phyloP scores from a whole-genome alignment of 495 filamentous ascomycete genomes.

The Evernia prunastri region DNA sequence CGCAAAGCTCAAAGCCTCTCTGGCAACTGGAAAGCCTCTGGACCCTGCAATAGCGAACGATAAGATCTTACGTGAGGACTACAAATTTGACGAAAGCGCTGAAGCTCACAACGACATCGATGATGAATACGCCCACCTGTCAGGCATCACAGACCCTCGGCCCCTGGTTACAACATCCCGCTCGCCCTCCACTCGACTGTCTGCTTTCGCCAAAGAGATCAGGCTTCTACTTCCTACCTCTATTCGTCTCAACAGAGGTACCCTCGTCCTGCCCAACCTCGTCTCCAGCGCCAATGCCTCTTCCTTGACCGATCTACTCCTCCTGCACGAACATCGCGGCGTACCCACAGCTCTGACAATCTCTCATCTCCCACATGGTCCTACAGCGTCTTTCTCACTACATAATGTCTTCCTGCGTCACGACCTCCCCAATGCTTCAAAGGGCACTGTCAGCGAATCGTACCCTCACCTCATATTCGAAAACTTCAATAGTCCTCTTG shows the following conservation, averaged over 20 bases:
- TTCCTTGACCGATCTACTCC: slow-evolving; percentile 74
- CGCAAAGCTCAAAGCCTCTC: slow-evolving; percentile 73
- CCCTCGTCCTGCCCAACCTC: slow-evolving; percentile 76
- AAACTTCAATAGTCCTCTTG: slow-evolving; percentile 79
- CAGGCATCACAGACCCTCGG: slow-evolving; percentile 77
- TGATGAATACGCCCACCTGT: slow-evolving; percentile 86
- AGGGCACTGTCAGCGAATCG: slow-evolving; percentile 86
- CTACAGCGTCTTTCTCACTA: slow-evolving; percentile 82
- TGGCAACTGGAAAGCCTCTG: slow-evolving; percentile 80
- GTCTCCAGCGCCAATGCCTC: slow-evolving; percentile 72
- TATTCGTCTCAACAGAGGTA: slow-evolving; percentile 88
- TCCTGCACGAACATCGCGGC: slow-evolving; percentile 91
- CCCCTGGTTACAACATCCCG: slow-evolving; percentile 89
- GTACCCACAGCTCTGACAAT: slow-evolving; percentile 86
- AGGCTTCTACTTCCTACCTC: slow-evolving; percentile 82
- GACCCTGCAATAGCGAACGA: slow-evolving; percentile 86
- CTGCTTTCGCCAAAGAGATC: slow-evolving; percentile 93
- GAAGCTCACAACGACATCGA: slow-evolving; percentile 67
- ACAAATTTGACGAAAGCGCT: slow-evolving; percentile 83
- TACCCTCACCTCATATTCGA: slow-evolving; percentile 97
- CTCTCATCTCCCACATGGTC: slow-evolving; percentile 87
- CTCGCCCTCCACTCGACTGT: slow-evolving; percentile 75
- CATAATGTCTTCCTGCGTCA: slow-evolving; percentile 92
- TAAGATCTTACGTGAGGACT: slow-evolving; percentile 75
- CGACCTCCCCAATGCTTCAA: slow-evolving; percentile 80